Base-by-base conservation (phyloP, 2,329 filamentous ascomycete species). In the Tolypocladium pustulatum region DNA sequence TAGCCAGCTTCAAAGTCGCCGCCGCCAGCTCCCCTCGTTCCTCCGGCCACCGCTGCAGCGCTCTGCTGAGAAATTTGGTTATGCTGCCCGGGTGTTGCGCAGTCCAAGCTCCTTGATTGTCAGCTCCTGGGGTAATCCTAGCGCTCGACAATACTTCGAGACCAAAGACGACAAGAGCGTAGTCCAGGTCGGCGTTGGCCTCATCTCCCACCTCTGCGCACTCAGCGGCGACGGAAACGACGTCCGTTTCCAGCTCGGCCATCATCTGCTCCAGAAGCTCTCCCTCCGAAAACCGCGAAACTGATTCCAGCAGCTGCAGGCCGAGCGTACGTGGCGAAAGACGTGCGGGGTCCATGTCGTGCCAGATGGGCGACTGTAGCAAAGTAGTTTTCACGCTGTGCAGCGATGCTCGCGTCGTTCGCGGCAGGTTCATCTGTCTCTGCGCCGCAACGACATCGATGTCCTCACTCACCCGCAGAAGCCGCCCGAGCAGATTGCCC, bases 381-480 rank as follows among this genome's bases (percentile, higher is more conserved):
- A 90, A 66, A 4, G 75, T 71, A 1, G 72, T 70, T 59, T 85
- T 83, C 49, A 90, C 76, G 0, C 78, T 75, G 9, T 72, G 64
- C 9, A 92, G 67, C 0, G 82, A 77, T 20, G 73, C 75, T 64
- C 85, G 85, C 13, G 81, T 82, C 36, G 83, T 78, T 66, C 81
- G 87, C 0, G 90, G 87, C 67, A 92, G 78, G 63, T 91, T 91
- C 59, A 75, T 83, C 62, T 82, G 82, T 37, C 85, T 82, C 41
- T 89, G 85, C 61, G 80, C 82, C 0, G 81, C 80, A n/a, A 90
- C 70, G 22, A 73, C 72, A n/a, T 72, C 72, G 32, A 92, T 82
- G 57, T 87, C 84, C 17, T 77, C 73, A 13, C 78, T 67, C 20
- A 73, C 68, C 2, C 74, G 71, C 12, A 92, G 72, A 41, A 90